Base-by-base conservation (phyloP, 148 eudicot species). In the Heliamphora exappendiculata region DNA sequence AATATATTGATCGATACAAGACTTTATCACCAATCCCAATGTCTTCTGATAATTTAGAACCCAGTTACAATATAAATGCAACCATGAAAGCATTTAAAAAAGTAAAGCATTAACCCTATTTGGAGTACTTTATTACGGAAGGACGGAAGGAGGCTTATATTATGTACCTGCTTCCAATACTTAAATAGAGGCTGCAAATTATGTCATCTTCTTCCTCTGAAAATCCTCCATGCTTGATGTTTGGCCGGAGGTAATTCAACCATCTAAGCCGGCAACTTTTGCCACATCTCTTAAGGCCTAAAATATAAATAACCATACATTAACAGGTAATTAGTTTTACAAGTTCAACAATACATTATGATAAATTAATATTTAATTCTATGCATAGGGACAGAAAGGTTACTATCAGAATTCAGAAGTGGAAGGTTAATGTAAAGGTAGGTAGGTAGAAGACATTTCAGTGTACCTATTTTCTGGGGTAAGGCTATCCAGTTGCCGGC, bases 221-320 rank as follows among this genome's bases (percentile, higher is more conserved):
- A 45, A 87, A 87, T 24, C 85, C 88, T 45, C 90, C 90, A 60
- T 87, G 90, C 72, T 80, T 83, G 73, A 87, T 85, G 72, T 87
- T 84, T 28, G 90, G 88, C n/a, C 90, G 73, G 66, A 87, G 87
- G 53, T 87, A 87, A 70, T 87, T 87, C 78, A 87, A 34, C 90
- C 90, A 87, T 24, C 90, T 82, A n/a, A 87, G 86, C 13, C 90
- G 85, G 51, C 90, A 85, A 69, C 81, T 78, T 42, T 78, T 78
- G 13, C 81, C 81, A 16, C 97, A 92, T 81, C 97, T 87, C 86
- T 84, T 90, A 3, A 92, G 92, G 51, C 97, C 97, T 92, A 20
- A 68, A 75, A 37, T 68, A 53, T 67, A 70, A 9, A 26, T 66
- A 76, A 75, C 20, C 17, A 20, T 20, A 22, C 37, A 6, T 6